These are phyloP conservation scores for Colletotrichum sp. DNA, from an alignment of 2,329 filamentous ascomycete genomes.

Conservation along the genomic window DNA sequence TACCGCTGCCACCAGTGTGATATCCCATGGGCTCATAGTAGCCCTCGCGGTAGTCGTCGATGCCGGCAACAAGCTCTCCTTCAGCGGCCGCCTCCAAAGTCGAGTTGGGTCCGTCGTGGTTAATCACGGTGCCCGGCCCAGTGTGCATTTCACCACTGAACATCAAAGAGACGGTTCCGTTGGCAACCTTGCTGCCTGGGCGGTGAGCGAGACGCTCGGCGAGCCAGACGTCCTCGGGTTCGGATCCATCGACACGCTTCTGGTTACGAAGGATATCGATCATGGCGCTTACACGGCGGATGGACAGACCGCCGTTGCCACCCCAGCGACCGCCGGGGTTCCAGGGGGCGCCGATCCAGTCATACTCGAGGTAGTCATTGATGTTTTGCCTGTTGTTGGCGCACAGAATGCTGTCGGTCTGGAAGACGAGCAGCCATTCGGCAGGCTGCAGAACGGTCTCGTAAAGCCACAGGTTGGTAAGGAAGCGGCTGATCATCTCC, in stretches of 20 bases:
- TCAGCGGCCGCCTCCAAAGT: slow-evolving; percentile 31
- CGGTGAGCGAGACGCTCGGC: slow-evolving; percentile 55
- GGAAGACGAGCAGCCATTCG: slow-evolving; percentile 61
- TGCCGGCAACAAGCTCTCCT: slow-evolving; percentile 40
- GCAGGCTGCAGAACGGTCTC: slow-evolving; percentile 51
- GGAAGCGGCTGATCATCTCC: slow-evolving; percentile 57
- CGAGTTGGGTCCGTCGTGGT: slow-evolving; percentile 27
- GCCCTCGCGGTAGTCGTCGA: slow-evolving; percentile 57
- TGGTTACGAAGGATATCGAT: slow-evolving; percentile 56
- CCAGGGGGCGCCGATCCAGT: slow-evolving; percentile 62
- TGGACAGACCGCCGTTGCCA: slow-evolving; percentile 57
- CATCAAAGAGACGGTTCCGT: slow-evolving; percentile 51
- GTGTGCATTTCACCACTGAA: slow-evolving; percentile 57
- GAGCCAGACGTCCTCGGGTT: slow-evolving; percentile 64
- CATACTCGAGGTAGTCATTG: slow-evolving; percentile 56
- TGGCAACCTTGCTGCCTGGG: slow-evolving; percentile 54
- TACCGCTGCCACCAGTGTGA: slow-evolving; percentile 57
- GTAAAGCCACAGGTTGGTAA: slow-evolving; percentile 59
- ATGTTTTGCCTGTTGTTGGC: slow-evolving; percentile 53
- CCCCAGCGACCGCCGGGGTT: slow-evolving; percentile 44
- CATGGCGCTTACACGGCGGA: slow-evolving; percentile 58
- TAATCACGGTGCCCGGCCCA: slow-evolving; percentile 30
- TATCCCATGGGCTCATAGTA: slow-evolving; percentile 65
- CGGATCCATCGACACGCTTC: slow-evolving; percentile 43
- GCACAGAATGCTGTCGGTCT: slow-evolving; percentile 61